phyloP scores from a whole-genome alignment of 352 stramenopile species.

The Phytophthora macrochlamydospora region DNA sequence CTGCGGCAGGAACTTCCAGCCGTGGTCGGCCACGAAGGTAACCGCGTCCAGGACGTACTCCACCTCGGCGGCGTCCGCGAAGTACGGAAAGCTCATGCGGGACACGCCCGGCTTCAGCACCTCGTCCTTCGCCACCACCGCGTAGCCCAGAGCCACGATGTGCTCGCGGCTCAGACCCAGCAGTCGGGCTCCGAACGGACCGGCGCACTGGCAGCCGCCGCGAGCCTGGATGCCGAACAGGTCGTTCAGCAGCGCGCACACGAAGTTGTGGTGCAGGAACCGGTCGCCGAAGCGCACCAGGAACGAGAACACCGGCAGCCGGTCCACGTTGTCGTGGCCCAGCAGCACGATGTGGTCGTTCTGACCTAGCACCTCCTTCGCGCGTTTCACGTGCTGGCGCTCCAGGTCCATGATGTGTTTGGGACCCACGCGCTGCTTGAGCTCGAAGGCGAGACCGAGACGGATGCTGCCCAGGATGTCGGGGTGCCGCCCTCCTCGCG shows the following conservation, averaged over 20 bases:
- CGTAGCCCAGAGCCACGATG: conserved; percentile 79
- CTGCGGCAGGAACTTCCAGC: conserved; percentile 92
- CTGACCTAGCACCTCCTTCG: conserved; percentile 42
- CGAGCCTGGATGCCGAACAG: conserved; percentile 95
- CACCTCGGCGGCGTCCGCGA: conserved; percentile 79
- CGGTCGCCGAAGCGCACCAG: conserved; percentile 86
- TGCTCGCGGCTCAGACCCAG: conserved; percentile 87
- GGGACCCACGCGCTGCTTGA: conserved; percentile 81
- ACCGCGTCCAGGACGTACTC: conserved; percentile 95
- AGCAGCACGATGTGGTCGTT: conserved; percentile 89
- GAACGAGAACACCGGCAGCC: conserved; percentile 96
- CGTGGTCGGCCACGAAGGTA: conserved; percentile 92
- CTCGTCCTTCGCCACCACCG: conserved; percentile 91
- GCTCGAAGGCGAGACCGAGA: conserved; percentile 91
- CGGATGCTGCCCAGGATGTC: conserved; percentile 96
- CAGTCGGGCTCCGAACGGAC: conserved; percentile 93
- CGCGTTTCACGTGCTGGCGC: conserved; percentile 37
- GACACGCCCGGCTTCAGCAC: conserved; percentile 95
- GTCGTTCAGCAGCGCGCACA: conserved; percentile 97
- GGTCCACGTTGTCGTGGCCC: conserved; percentile 51
- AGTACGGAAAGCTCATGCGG: conserved; percentile 93
- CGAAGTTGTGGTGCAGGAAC: conserved; percentile 99
- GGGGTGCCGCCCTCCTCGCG: conserved; percentile 97
- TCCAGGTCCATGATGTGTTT: conserved; percentile 68
- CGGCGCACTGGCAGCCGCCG: conserved; percentile 84